Conservation (phyloP, 139 green algal species). For the Chlamydomonas asymmetrica region DNA sequence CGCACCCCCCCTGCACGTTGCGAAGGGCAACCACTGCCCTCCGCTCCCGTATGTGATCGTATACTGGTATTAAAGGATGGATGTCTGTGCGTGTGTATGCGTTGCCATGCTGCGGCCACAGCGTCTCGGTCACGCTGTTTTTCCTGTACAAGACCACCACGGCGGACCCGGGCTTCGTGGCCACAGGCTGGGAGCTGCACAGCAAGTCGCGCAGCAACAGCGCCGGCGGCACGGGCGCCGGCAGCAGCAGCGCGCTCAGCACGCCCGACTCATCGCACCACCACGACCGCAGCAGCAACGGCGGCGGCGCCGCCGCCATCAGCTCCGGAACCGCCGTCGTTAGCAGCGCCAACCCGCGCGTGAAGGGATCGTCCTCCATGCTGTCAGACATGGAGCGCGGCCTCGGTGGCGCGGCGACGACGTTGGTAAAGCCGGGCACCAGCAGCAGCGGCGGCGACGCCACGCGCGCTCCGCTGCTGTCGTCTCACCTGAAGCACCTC, state of each 20-base stretch:
- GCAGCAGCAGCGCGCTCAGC: background rate
- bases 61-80: too few species aligned
- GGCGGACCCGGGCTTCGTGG: slow-evolving; percentile 79
- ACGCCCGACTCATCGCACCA: background rate
- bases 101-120: too few species aligned
- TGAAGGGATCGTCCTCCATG: background rate
- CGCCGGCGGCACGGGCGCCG: background rate
- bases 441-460: slow-evolving; percentile 7
- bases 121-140: slow-evolving; percentile 67
- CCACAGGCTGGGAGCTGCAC: slow-evolving; percentile 46
- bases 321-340: too few species aligned
- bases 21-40: too few species aligned
- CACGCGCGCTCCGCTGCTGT: background rate
- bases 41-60: too few species aligned
- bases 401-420: background rate
- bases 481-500: slow-evolving; percentile 41
- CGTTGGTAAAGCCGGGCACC: background rate
- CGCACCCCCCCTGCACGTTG: too few species aligned
- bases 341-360: too few species aligned
- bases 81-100: too few species aligned
- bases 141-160: slow-evolving; percentile 80
- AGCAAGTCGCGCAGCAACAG: slow-evolving; percentile 13
- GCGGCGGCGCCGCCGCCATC: background rate
- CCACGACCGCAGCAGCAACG: background rate
- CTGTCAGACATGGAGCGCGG: background rate